Conservation (phyloP, 192 early-diverging fungal genomes). For the Rhizophagus sp. region DNA sequence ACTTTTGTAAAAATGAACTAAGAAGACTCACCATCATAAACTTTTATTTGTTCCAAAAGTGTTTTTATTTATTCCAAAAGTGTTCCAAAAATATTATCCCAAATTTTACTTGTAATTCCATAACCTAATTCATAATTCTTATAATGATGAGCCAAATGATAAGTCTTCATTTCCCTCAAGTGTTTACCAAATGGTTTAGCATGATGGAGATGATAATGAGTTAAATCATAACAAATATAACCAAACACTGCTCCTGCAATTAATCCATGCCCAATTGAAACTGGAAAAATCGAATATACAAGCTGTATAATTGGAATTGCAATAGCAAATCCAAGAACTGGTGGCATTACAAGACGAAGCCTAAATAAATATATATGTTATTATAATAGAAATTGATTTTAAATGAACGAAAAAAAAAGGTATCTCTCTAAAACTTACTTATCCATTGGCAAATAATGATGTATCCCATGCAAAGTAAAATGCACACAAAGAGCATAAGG, state of each 20-base stretch:
- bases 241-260: slow-evolving; percentile 75
- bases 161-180: slow-evolving; percentile 87
- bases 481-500: slow-evolving; percentile 73
- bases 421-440: slow-evolving; percentile 46
- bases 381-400: not conserved
- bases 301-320: slow-evolving; percentile 58
- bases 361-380: slow-evolving; percentile 37
- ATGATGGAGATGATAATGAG: slow-evolving; percentile 96
- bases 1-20: no score
- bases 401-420: no score
- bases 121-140: slow-evolving; percentile 84
- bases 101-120: slow-evolving; percentile 89
- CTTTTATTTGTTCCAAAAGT: not conserved
- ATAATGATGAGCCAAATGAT: slow-evolving; percentile 96
- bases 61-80: slow-evolving; percentile 1
- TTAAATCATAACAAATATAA: slow-evolving; percentile 90
- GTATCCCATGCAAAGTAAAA: slow-evolving; percentile 93
- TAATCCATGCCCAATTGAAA: slow-evolving; percentile 64
- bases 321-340: slow-evolving; percentile 75
- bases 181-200: slow-evolving; percentile 70
- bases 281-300: slow-evolving; percentile 62
- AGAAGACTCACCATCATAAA: no score
- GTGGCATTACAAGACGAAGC: slow-evolving; percentile 96
- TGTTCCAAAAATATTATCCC: slow-evolving; percentile 84
- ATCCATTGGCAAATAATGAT: slow-evolving; percentile 97